A percentile compares a stretch with the other conserved stretches of the same genome.
These are phyloP conservation scores for Globisporangium radiosum DNA, from an alignment of 352 stramenopile genomes.

Conservation along the genomic window DNA sequence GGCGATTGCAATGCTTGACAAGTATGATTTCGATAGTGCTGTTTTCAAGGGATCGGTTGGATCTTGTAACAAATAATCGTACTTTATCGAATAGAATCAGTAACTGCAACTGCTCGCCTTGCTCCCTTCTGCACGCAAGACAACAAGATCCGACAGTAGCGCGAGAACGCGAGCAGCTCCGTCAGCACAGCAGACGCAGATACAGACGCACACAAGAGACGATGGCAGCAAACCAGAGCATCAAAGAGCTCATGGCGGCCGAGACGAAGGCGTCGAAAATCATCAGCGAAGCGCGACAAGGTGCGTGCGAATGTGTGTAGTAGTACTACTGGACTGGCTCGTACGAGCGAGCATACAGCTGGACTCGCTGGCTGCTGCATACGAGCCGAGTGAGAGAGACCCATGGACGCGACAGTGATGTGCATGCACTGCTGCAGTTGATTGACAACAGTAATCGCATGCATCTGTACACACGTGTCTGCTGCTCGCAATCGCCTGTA, in stretches of 20 bases:
- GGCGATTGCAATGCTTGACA: neutral
- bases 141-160: neutral
- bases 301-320: conserved; percentile 14
- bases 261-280: conserved; percentile 89
- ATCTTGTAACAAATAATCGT: neutral
- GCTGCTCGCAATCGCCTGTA: conserved; percentile 8
- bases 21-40: neutral
- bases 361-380: neutral
- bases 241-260: conserved; percentile 87
- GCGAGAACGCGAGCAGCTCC: neutral
- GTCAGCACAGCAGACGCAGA: neutral
- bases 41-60: too few relatives aligned
- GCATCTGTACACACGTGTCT: neutral
- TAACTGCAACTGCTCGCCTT: too few relatives aligned
- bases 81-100: neutral
- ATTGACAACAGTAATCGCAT: neutral
- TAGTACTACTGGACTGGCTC: too few relatives aligned
- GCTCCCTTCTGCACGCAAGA: neutral
- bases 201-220: conserved; percentile 7
- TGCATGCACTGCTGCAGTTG: too few relatives aligned
- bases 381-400: too few relatives aligned
- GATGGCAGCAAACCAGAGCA: conserved; percentile 84
- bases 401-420: too few relatives aligned
- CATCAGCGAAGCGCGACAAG: conserved; percentile 82
- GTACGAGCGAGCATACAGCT: neutral